These are phyloP conservation scores for Mortierella sp. DNA, from an alignment of 371 early-diverging fungal genomes.

Conservation along the genomic window DNA sequence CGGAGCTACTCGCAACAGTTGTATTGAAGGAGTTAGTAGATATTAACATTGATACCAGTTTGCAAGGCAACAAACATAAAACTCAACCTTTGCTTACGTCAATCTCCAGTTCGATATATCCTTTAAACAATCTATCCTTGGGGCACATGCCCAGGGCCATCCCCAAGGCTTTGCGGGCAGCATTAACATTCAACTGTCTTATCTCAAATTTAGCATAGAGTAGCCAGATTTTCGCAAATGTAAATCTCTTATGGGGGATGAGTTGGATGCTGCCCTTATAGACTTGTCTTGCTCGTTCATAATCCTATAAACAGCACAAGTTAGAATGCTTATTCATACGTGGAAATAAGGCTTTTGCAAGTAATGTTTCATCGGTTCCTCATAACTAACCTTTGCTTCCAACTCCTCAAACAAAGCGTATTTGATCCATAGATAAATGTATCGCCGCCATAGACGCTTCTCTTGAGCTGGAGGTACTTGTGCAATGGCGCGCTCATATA, in stretches of 20 bases:
- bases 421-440: slow-evolving; percentile 98
- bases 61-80: not conserved
- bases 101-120: slow-evolving; percentile 96
- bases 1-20: slow-evolving; percentile 68
- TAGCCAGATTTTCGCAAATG: slow-evolving; percentile 98
- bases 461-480: slow-evolving; percentile 89
- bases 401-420: slow-evolving; percentile 97
- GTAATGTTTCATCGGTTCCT: not conserved
- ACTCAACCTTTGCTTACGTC: slow-evolving; percentile 57
- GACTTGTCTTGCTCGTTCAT: slow-evolving; percentile 86
- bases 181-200: slow-evolving; percentile 78
- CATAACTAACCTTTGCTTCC: slow-evolving; percentile 70
- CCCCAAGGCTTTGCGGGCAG: slow-evolving; percentile 90
- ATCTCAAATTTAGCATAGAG: slow-evolving; percentile 93
- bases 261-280: slow-evolving; percentile 86
- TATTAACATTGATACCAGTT: not conserved
- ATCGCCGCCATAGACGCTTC: slow-evolving; percentile 96
- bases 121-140: slow-evolving; percentile 89
- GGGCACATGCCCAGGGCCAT: slow-evolving; percentile 86
- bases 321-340: not conserved
- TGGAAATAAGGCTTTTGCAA: not conserved
- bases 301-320: slow-evolving; percentile 64
- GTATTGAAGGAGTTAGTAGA: not conserved
- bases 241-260: slow-evolving; percentile 94
- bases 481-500: slow-evolving; percentile 96